A percentile compares a stretch with the other conserved stretches of the same genome.
These are phyloP conservation scores for Aureobasidium zeae DNA, from an alignment of 2,329 filamentous ascomycete species.

Conservation along the genomic window DNA sequence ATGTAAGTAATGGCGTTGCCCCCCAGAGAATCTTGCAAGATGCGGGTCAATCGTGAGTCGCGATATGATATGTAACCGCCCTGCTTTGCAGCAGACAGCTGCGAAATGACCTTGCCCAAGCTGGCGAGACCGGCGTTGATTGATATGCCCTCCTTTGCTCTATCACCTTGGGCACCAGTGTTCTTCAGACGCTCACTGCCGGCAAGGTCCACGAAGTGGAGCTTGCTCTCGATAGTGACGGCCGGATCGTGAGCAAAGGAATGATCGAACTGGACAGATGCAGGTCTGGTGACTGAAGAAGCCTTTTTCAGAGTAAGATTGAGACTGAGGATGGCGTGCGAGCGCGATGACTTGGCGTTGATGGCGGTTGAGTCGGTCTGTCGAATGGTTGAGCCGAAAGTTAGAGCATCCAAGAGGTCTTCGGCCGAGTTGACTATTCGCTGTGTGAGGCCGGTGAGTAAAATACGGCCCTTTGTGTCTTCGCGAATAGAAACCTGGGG, in stretches of 20 bases:
- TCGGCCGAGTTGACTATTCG: conserved; percentile 85
- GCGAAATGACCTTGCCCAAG: conserved; percentile 94
- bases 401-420: conserved; percentile 78
- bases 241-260: conserved; percentile 56
- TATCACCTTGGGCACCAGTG: conserved; percentile 86
- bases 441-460: conserved; percentile 82
- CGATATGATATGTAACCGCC: conserved; percentile 94
- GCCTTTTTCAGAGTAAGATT: conserved; percentile 79
- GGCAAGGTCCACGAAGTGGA: conserved; percentile 96
- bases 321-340: conserved; percentile 92
- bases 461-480: conserved; percentile 86
- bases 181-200: conserved; percentile 97
- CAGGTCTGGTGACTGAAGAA: conserved; percentile 57
- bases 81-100: conserved; percentile 79
- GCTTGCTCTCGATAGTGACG: conserved; percentile 91
- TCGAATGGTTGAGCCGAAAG: conserved; percentile 85
- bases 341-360: conserved; percentile 94
- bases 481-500: conserved; percentile 82
- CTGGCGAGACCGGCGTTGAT: conserved; percentile 95
- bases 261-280: conserved; percentile 76
- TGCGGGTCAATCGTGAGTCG: conserved; percentile 89
- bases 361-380: conserved; percentile 96
- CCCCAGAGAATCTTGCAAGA: conserved; percentile 91
- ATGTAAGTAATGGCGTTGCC: conserved; percentile 98
- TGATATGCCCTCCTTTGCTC: conserved; percentile 91